phyloP scores from a whole-genome alignment of 2,329 filamentous ascomycete species.

The Arthrobotrys megalospora region DNA sequence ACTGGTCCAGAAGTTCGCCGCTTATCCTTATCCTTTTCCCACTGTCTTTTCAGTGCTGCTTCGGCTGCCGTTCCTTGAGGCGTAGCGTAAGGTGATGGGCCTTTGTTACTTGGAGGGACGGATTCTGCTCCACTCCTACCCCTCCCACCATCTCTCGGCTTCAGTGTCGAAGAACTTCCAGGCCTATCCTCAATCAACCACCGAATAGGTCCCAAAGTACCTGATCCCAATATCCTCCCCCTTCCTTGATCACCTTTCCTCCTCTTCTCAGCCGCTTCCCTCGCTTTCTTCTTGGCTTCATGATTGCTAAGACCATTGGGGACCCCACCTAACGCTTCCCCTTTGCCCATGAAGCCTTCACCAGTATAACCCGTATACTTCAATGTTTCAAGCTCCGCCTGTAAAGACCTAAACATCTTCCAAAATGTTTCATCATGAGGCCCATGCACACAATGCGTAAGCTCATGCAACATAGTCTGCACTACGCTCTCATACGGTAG shows the following conservation, averaged over 20 bases:
- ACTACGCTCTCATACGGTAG: conserved; percentile 83
- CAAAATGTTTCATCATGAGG: conserved; percentile 88
- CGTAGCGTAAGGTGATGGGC: conserved; percentile 38
- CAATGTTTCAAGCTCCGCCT: conserved; percentile 91
- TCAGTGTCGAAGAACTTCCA: conserved; percentile 42
- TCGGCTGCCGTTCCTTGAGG: conserved; percentile 49
- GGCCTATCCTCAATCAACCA: conserved; percentile 53
- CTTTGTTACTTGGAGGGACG: conserved; percentile 2
- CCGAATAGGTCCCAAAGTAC: conserved; percentile 64
- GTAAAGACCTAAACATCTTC: conserved; percentile 73
- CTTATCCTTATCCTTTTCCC: conserved; percentile 46
- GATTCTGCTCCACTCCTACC: conserved; percentile 22
- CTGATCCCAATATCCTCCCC: conserved; percentile 81
- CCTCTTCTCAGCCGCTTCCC: conserved; percentile 81
- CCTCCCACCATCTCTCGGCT: conserved; percentile 33
- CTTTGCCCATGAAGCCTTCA: conserved; percentile 85
- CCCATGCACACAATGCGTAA: conserved; percentile 87
- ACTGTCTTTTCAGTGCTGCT: conserved; percentile 53
- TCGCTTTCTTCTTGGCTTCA: conserved; percentile 82
- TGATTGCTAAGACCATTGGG: conserved; percentile 74
- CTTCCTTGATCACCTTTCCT: conserved; percentile 74
- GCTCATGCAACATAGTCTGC: conserved; percentile 94
- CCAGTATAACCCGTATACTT: conserved; percentile 89
- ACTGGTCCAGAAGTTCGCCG: conserved; percentile 6
- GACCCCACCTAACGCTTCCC: conserved; percentile 79